Base-by-base conservation (phyloP, 176 grass and related monocot genomes). In the Areca catechu region DNA sequence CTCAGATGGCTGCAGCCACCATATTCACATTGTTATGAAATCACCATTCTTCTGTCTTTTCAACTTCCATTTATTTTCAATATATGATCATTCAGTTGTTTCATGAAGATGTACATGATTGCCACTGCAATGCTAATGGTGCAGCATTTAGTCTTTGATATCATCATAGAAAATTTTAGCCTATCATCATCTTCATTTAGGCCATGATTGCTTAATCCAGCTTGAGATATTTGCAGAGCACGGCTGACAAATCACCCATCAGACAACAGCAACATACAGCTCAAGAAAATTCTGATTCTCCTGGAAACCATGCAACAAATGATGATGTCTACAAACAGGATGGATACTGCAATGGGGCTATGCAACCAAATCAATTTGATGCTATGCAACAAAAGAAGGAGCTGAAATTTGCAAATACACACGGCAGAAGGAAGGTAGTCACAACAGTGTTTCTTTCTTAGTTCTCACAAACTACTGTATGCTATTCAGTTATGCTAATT, bases 291-390 rank as follows among this genome's bases (percentile, higher is more conserved):
- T 73, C 66, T 65, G 53, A 56, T 63, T 65, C 30, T 24, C 57
- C 30, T 37, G 73, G 60, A 49, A 67, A 49, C 56, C 56, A 66
- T 61, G 28, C 67, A 61, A 19, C 49, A 16, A 76, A 62, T 28
- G 50, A 49, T 53, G 81, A 51, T 70, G 5, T 24, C 22, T 54
- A 57, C 55, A 84, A 54, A 66, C 55, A 79, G 63, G 82, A 77
- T 69, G 72, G 75, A 47, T 68, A 82, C 51, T 62, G 24, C 62
- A 81, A 73, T 78, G 88, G 81, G 54, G 71, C 54, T 73, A 75
- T 75, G 48, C 77, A 82, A 19, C 65, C 66, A 56, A 69, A 53
- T 29, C 75, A 85, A 27, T 5, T 62, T 66, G 87, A 92, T 76
- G 78, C 69, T 22, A n/a, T 76, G 53, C 75, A 79, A 59, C 58